Evolutionary conservation across 257 asterid genomes (phyloP), one percentile per base, ranked within the genome.

Genomic region (Hygrophila difformis): DNA sequence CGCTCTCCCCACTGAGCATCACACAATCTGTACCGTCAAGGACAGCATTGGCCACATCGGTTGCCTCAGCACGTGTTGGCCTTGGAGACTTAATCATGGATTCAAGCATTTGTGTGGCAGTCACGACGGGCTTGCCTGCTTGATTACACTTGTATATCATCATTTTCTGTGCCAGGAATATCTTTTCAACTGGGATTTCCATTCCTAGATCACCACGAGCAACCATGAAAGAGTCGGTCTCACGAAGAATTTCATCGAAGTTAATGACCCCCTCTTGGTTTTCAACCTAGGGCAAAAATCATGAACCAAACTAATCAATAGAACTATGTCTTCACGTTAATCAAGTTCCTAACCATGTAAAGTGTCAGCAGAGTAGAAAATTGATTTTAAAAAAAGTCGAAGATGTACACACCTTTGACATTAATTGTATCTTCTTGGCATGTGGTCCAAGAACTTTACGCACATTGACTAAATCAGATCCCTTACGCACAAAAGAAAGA

Each of bases 101-200:
- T 59, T 85, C 95, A 11, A 85, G 95, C 95, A 85, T 85, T 65
- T 85, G 95, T 0, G 96, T 85, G 36, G 96, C 96, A 0, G 96
- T 85, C 15, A 85, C 96, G 6, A 85, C 96, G 5, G 96, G 83
- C 56, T 85, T 85, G 0, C 96, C 96, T 1, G 62, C 88, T 38
- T 74, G 80, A 52, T 85, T 85, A 57, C 96, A 85, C 71, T 85
- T 85, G 76, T 82, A 76, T 39, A 85, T 85, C 96, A 82, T 85
- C 92, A 85, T 65, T 66, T 85, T 85, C 78, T 85, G 96, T 1
- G 96, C 96, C 15, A 85, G 75, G 67, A 82, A 85, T 53, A 85
- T 82, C 67, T 85, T 85, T 64, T 85, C 96, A 3, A 85, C 85
- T 0, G 94, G 96, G 52, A 85, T 85, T 61, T 85, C 95, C 95